Conservation (phyloP, 192 early-diverging fungal genomes). For the Rhizoclosmatium globosum region DNA sequence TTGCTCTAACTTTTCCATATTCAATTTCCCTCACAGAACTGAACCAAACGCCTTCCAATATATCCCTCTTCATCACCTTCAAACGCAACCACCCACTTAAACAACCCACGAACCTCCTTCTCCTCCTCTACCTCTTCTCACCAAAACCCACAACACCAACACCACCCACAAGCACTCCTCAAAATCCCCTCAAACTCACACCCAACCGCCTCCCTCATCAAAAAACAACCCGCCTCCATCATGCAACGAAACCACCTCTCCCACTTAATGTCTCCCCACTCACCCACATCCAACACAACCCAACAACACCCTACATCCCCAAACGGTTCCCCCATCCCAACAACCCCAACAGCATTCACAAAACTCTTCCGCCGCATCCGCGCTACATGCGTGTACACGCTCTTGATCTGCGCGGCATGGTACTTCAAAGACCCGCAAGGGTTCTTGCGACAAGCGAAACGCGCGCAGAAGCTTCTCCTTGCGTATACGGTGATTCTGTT, state of each 20-base stretch:
- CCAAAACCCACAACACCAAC: neutral
- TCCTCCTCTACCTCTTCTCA: too few relatives aligned
- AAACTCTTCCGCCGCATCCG: neutral
- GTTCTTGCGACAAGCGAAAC: neutral
- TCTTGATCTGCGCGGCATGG: neutral
- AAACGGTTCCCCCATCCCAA: too few relatives aligned
- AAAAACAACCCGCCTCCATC: conserved; percentile 9
- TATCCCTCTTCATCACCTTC: neutral
- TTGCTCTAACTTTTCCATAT: neutral
- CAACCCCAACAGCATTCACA: neutral
- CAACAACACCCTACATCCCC: too few relatives aligned
- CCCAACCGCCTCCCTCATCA: neutral
- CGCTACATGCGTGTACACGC: neutral
- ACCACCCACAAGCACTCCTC: neutral
- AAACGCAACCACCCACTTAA: neutral
- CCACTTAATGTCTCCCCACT: neutral
- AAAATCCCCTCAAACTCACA: neutral
- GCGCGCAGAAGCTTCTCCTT: neutral
- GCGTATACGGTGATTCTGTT: conserved; percentile 8
- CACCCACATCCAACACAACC: neutral
- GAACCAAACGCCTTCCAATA: conserved; percentile 13
- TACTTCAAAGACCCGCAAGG: conserved; percentile 5
- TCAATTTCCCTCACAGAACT: neutral
- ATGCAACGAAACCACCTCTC: conserved; percentile 23
- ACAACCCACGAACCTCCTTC: neutral